phyloP scores from a whole-genome alignment of 2,329 filamentous ascomycete genomes.

The Nemania abortiva region DNA sequence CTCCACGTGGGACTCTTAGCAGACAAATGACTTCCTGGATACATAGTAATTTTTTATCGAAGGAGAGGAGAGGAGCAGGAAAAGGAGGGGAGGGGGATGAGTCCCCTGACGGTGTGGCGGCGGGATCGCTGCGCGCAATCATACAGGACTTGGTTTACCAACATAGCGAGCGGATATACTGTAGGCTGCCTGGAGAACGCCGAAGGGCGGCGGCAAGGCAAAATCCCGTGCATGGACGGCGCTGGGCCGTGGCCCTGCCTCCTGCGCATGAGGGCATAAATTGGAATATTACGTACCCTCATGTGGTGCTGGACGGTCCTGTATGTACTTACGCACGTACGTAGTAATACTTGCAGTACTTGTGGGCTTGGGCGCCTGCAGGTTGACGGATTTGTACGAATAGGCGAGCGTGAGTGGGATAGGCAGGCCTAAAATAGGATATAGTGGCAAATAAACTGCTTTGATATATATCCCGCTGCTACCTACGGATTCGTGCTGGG shows the following conservation, averaged over 20 bases:
- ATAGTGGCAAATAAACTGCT: too few species aligned
- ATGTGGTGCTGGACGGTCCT: neutral
- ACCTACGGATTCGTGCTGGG: neutral
- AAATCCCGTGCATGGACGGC: slow-evolving; percentile 12
- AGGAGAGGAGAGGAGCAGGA: neutral
- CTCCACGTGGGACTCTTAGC: slow-evolving; percentile 10
- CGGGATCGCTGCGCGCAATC: neutral
- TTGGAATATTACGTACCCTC: neutral
- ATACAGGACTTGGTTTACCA: too few species aligned
- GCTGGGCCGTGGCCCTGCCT: slow-evolving; percentile 1
- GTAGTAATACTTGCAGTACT: neutral
- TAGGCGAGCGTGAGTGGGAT: neutral
- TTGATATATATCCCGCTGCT: neutral
- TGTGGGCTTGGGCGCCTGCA: neutral
- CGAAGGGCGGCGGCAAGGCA: slow-evolving; percentile 10
- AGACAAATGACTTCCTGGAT: neutral
- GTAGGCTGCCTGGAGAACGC: too few species aligned
- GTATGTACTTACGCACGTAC: neutral
- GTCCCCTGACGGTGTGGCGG: neutral
- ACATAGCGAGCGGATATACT: too few species aligned
- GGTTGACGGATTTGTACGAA: neutral
- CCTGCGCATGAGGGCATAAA: neutral
- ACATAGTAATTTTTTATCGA: neutral
- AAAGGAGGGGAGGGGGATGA: neutral
- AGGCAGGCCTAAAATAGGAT: neutral